A percentile compares a stretch with the other conserved stretches of the same genome.
These are phyloP conservation scores for Cyberlindnera xishuangbannaensis DNA, from an alignment of 805 yeast genomes.

Conservation along the genomic window DNA sequence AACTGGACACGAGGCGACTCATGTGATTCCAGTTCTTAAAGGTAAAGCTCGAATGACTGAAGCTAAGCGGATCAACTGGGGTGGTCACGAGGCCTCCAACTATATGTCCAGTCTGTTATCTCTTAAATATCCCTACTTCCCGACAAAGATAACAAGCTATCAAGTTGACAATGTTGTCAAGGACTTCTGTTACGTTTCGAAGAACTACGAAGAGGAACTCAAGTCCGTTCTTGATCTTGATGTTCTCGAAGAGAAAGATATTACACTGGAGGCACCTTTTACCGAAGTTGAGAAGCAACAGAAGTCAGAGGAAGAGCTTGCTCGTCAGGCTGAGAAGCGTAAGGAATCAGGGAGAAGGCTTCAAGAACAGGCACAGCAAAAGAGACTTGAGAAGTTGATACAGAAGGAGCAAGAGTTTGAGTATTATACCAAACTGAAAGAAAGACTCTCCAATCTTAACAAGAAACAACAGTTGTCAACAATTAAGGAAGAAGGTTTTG, in stretches of 20 bases:
- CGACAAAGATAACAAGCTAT: slow-evolving; percentile 55
- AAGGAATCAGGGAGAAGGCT: slow-evolving; percentile 81
- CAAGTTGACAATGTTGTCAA: slow-evolving; percentile 67
- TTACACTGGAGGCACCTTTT: slow-evolving; percentile 79
- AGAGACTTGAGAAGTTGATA: slow-evolving; percentile 69
- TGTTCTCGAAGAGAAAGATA: slow-evolving; percentile 59
- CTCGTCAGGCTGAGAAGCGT: slow-evolving; percentile 69
- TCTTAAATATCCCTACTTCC: slow-evolving; percentile 89
- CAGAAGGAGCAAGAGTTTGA: slow-evolving; percentile 77
- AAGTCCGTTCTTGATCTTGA: slow-evolving; percentile 52
- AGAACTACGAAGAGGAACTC: slow-evolving; percentile 61
- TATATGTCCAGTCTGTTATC: slow-evolving; percentile 59
- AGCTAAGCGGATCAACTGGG: slow-evolving; percentile 85
- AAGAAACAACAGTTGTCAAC: slow-evolving; percentile 50
- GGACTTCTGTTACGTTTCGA: slow-evolving; percentile 74
- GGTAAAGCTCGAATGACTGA: slow-evolving; percentile 61
- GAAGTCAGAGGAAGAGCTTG: slow-evolving; percentile 80
- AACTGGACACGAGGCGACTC: slow-evolving; percentile 77
- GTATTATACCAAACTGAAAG: slow-evolving; percentile 58
- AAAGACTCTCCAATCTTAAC: slow-evolving; percentile 42
- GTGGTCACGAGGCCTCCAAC: slow-evolving; percentile 69
- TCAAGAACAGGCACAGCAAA: slow-evolving; percentile 89
- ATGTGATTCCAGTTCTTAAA: slow-evolving; percentile 73
- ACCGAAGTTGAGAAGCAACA: slow-evolving; percentile 58
- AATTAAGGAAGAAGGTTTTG: slow-evolving; percentile 70